Evolutionary conservation across 176 grass and related monocot species (phyloP), one percentile per base, ranked within the genome.

Genomic region (Oryza punctata): DNA sequence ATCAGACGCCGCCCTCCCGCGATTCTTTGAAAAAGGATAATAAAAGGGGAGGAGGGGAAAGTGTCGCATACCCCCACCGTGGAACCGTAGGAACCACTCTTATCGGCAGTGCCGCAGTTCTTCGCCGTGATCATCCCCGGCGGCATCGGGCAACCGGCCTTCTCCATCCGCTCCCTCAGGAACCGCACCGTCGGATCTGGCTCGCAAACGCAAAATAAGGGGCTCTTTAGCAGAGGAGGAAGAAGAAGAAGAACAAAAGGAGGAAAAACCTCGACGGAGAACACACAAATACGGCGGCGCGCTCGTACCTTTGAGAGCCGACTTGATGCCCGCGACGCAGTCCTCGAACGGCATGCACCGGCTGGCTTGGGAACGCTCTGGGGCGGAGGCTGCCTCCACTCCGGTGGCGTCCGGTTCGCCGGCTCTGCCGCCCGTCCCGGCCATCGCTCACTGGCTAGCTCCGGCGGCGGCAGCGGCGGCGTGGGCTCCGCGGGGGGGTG

Each of bases 141-240:
- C 85, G 83, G 94, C 44, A 94, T 75, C 13, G 81, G 75, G 87
- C 96, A 92, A 0, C 93, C 93, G 26, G 87, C 87, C 46, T 85
- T 90, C 65, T 92, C 91, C 93, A 96, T 92, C 81, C 69, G 19
- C 78, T 94, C 89, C 75, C 44, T 87, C 70, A 96, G 57, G 83
- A 99, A 96, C 87, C 76, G 89, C 71, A 96, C 96, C 29, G 81
- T 94, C 27, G 96, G 96, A 91, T 99, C 96, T 99, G n/a, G n/a
- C n/a, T n/a, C n/a, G n/a, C n/a, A n/a, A n/a, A n/a, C n/a, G n/a
- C n/a, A n/a, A n/a, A n/a, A n/a, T n/a, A n/a, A n/a, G n/a, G n/a
- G n/a, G n/a, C n/a, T n/a, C n/a, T n/a, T n/a, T n/a, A n/a, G n/a
- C n/a, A n/a, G n/a, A n/a, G n/a, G n/a, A 19, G 7, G 49, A 3